Base-by-base conservation (phyloP, 495 filamentous ascomycete genomes). In the Articulospora tetracladia region DNA sequence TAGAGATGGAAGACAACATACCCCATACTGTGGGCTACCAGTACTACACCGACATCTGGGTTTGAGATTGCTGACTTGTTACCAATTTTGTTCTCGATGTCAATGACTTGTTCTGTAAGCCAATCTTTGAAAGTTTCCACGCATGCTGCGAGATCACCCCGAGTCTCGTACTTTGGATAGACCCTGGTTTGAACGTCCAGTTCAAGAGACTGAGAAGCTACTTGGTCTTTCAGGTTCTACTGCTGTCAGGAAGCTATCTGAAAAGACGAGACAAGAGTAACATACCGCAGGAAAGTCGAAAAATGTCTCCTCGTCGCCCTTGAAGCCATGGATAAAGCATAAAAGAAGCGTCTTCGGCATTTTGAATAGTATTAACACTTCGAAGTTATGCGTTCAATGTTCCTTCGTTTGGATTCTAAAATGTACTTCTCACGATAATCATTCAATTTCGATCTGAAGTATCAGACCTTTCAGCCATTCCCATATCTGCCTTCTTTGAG, bases 311-410 rank as follows among this genome's bases (percentile, higher is more conserved):
- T 96, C 91, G 68, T 83, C 87, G 64, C 93, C 92, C 84, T 97
- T 96, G 83, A 98, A 98, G 55, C 94, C 93, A 73, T 98, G 94
- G 52, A 97, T 92, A 74, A 97, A 97, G 69, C 89, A 91, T 52
- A 98, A 75, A 12, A 98, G 76, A 28, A 98, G 75, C 63, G 89
- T 97, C 72, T 92, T 93, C 25, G 39, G 11, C 39, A 44, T 44
- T 44, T 8, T 44, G 39, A n/a, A 44, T 34, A 34, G 30, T 7
- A 6, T 34, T 34, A 15, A 7, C 7, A 34, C 15, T 34, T 34
- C 15, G 30, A 34, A 34, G 30, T 34, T 34, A 34, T 34, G n/a
- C 15, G 30, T 34, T 34, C 39, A 44, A 44, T 19, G 39, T 44
- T 55, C 70, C 86, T 72, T 13, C 20, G 15, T 55, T 41, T 44